phyloP scores from a whole-genome alignment of 495 filamentous ascomycete species.

The Cercophora samala region DNA sequence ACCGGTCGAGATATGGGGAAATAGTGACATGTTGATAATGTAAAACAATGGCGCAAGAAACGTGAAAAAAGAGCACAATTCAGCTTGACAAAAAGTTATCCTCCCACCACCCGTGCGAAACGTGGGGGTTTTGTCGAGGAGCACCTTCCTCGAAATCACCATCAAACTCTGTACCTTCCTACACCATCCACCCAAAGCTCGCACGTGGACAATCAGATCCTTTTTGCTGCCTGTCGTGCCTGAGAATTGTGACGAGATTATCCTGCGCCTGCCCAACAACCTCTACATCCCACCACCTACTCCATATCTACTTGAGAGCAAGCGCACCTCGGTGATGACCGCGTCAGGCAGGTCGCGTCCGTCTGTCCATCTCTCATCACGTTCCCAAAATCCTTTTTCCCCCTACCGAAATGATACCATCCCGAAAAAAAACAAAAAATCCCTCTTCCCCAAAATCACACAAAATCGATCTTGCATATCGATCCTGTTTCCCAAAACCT shows the following conservation, averaged over 20 bases:
- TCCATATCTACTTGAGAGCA: neutral
- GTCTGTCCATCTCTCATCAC: neutral
- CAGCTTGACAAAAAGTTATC: neutral
- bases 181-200: neutral
- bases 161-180: neutral
- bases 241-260: neutral
- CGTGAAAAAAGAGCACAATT: neutral
- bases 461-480: neutral
- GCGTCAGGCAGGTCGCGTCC: neutral
- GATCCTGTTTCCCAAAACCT: neutral
- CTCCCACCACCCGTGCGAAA: neutral
- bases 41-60: neutral
- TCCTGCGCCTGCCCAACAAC: neutral
- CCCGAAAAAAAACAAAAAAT: too few relatives aligned
- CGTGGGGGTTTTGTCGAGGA: neutral
- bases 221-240: neutral
- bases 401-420: neutral
- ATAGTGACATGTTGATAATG: neutral
- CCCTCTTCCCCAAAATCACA: too few relatives aligned
- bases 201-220: neutral
- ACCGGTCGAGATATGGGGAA: neutral
- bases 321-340: neutral
- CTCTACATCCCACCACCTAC: neutral
- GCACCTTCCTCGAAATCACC: neutral
- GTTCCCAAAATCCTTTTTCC: neutral